A percentile compares a stretch with the other conserved stretches of the same genome.
Conservation (phyloP, 768 basidiomycete genomes). For the Holtermanniella nyarrowii region DNA sequence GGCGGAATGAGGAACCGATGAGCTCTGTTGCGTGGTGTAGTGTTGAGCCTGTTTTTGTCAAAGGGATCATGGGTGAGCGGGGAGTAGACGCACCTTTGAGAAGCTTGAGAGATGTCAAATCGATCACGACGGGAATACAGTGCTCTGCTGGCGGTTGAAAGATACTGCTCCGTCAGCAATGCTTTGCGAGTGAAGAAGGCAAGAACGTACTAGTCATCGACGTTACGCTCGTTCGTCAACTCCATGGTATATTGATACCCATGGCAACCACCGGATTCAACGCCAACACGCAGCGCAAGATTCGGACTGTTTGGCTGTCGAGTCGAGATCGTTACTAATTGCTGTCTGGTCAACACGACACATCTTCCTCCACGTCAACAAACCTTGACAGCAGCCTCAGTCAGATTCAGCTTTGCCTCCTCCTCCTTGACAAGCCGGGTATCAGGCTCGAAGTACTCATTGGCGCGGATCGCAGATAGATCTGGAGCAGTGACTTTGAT, state of each 20-base stretch:
- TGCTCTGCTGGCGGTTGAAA: slow-evolving; percentile 27
- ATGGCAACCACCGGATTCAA: slow-evolving; percentile 93
- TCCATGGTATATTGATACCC: slow-evolving; percentile 95
- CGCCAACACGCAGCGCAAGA: slow-evolving; percentile 66
- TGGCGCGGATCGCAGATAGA: slow-evolving; percentile 27
- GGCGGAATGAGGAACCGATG: slow-evolving; percentile 80
- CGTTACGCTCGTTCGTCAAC: slow-evolving; percentile 52
- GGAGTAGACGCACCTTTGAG: slow-evolving; percentile 50
- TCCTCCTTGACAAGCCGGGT: slow-evolving; percentile 21
- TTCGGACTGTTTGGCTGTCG: slow-evolving; percentile 51
- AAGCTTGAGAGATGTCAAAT: slow-evolving; percentile 71
- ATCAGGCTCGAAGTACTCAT: slow-evolving; percentile 36
- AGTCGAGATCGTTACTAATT: slow-evolving; percentile 62
- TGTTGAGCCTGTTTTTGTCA: slow-evolving; percentile 50
- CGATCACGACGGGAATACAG: slow-evolving; percentile 54
- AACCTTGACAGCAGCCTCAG: slow-evolving; percentile 30
- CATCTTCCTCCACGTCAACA: neutral
- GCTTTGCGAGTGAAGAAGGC: neutral
- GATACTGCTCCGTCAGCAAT: slow-evolving; percentile 44
- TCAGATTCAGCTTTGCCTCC: slow-evolving; percentile 27
- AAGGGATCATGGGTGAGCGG: neutral
- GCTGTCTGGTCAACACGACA: slow-evolving; percentile 45
- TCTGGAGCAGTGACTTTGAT: slow-evolving; percentile 28
- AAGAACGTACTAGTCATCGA: slow-evolving; percentile 89
- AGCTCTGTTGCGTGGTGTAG: slow-evolving; percentile 88